Percentiles rank a stretch among this genome's conserved stretches.
phyloP scores from a whole-genome alignment of 2,329 filamentous ascomycete genomes.

The Aspergillus alliaceus region DNA sequence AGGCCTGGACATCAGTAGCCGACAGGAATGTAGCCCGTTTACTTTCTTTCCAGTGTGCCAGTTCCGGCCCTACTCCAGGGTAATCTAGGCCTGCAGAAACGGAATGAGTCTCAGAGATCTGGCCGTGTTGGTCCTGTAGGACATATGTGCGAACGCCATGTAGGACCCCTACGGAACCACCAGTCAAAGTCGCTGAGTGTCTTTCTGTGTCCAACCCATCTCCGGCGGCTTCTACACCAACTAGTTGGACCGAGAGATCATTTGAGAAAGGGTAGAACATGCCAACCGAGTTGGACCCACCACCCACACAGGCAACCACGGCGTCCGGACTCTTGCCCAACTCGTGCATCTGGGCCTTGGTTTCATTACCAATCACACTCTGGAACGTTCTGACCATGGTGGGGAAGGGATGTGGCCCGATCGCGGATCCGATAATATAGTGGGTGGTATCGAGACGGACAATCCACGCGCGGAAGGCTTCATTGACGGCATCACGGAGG shows the following conservation, averaged over 20 bases:
- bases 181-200: slow-evolving; percentile 82
- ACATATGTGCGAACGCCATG: slow-evolving; percentile 93
- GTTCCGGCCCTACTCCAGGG: slow-evolving; percentile 88
- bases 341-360: slow-evolving; percentile 84
- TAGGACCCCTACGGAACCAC: slow-evolving; percentile 84
- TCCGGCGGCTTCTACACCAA: slow-evolving; percentile 93
- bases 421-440: slow-evolving; percentile 94
- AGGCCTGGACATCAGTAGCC: slow-evolving; percentile 86
- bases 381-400: slow-evolving; percentile 98
- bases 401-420: slow-evolving; percentile 93
- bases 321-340: slow-evolving; percentile 85
- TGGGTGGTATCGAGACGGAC: slow-evolving; percentile 84
- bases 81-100: slow-evolving; percentile 93
- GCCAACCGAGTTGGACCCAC: slow-evolving; percentile 86
- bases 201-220: slow-evolving; percentile 78
- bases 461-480: slow-evolving; percentile 88
- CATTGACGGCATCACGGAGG: slow-evolving; percentile 83
- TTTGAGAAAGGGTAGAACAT: slow-evolving; percentile 95
- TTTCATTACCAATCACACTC: slow-evolving; percentile 88
- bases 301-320: slow-evolving; percentile 96
- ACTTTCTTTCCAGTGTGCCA: slow-evolving; percentile 85
- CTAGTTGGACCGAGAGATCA: slow-evolving; percentile 75
- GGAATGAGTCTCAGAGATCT: slow-evolving; percentile 88
- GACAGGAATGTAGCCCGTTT: slow-evolving; percentile 80
- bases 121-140: slow-evolving; percentile 83